Evolutionary conservation across 768 basidiomycete species (phyloP), one percentile per base, ranked within the genome.

Genomic region (Podaxis sp.): DNA sequence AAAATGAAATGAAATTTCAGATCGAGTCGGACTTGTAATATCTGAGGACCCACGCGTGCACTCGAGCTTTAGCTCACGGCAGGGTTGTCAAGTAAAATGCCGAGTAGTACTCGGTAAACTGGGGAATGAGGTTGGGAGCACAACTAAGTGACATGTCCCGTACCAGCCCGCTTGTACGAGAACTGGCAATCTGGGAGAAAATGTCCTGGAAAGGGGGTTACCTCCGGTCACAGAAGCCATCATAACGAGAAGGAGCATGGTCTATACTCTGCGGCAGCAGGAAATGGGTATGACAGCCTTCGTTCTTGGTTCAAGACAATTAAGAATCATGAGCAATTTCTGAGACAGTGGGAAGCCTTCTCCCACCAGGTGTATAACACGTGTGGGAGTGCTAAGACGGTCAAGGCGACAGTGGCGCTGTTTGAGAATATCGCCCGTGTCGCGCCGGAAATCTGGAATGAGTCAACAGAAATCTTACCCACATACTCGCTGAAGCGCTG

Each of bases 161-260:
- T 52, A 60, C 36, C 39, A 52, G 22, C 22, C 38, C 52, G 6
- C 49, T 52, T 49, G 49, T 40, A 40, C 51, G 48, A 36, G 33
- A 40, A 42, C 22, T 57, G 26, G 22, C 28, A n/a, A 26, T 57
- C 42, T 52, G 59, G 30, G 51, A 52, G 51, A 60, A 60, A 60
- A 52, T 30, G 51, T 42, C 59, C 51, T 26, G 36, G 46, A 52
- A 60, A 39, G 59, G 59, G 49, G 52, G 48, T 5, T 19, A 15
- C 19, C 48, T 38, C 26, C 19, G 40, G 39, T 17, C 5, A 28
- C 49, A 26, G 59, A 42, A 39, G 54, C 54, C 13, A 49, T 30
- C 19, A 22, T 19, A 8, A 39, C 8, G 44, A 56, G 17, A 17
- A 40, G 39, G 9, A 36, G 19, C 39, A 13, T 56, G 54, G 36